Evolutionary conservation across 805 yeast species (phyloP).

Genomic region (Teunomyces kruisii): DNA sequence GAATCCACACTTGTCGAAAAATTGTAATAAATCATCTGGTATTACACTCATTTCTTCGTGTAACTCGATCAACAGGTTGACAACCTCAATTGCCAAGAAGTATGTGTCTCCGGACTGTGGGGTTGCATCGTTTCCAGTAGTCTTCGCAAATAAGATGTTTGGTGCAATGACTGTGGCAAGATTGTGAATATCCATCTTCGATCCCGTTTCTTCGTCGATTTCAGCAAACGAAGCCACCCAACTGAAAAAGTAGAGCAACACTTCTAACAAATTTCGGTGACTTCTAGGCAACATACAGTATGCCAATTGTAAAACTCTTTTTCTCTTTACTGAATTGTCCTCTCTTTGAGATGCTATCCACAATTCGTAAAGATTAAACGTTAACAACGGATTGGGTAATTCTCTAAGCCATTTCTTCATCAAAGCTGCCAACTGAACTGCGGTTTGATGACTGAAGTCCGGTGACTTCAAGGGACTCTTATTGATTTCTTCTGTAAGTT

Average conservation of each 20-base stretch:
- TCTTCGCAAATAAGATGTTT: slow-evolving; percentile 69
- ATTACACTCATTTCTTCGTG: slow-evolving; percentile 78
- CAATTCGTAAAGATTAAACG: slow-evolving; percentile 68
- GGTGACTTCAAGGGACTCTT: slow-evolving; percentile 69
- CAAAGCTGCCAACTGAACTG: slow-evolving; percentile 90
- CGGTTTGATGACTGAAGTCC: slow-evolving; percentile 69
- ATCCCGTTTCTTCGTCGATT: slow-evolving; percentile 78
- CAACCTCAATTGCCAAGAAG: slow-evolving; percentile 87
- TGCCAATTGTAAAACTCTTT: slow-evolving; percentile 57
- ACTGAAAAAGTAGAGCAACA: slow-evolving; percentile 76
- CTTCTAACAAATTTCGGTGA: slow-evolving; percentile 85
- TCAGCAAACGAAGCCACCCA: slow-evolving; percentile 97
- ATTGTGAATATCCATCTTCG: slow-evolving; percentile 95
- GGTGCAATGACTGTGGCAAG: slow-evolving; percentile 96
- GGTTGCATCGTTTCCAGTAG: slow-evolving; percentile 25
- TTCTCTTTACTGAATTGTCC: slow-evolving; percentile 45
- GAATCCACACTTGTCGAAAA: slow-evolving; percentile 49
- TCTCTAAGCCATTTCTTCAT: slow-evolving; percentile 90
- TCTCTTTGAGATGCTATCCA: slow-evolving; percentile 72
- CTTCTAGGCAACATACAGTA: slow-evolving; percentile 78
- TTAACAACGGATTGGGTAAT: slow-evolving; percentile 86
- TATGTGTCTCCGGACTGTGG: slow-evolving; percentile 61
- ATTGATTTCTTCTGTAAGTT: slow-evolving; percentile 72
- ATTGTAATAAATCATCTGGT: slow-evolving; percentile 60
- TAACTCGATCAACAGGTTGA: slow-evolving; percentile 75